Evolutionary conservation across 495 filamentous ascomycete species (phyloP), one percentile per base, ranked within the genome.

Genomic region (Diplogelasinospora grovesii): DNA sequence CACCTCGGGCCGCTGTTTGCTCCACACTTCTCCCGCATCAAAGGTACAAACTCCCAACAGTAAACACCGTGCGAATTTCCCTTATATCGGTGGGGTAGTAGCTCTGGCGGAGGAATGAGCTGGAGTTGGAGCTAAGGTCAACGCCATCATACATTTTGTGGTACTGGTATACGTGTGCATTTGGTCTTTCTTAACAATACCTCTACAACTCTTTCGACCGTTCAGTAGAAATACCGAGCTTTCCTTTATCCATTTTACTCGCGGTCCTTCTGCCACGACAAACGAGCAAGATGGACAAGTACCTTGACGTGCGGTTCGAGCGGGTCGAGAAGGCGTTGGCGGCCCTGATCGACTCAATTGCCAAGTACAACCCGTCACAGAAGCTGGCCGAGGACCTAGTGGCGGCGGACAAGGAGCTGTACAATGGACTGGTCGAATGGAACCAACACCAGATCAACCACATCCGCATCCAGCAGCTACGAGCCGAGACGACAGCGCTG

Each of bases 301-400:
- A 74, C 36, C 63, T 86, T 20, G 71, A 78, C 40, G 42, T 46
- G 10, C 75, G 75, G 43, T 83, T 87, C 48, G 72, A 82, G 48
- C 76, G 80, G 37, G 65, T 89, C 27, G 83, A 86, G 52, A 71
- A 73, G 40, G 78, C 81, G 4, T 66, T 90, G 19, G 67, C 69
- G 9, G 71, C 61, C 7, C 70, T 90, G 8, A 76, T 86, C 50
- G 81, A 84, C 54, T 86, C 84, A 2, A 83, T 90, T 28, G 65
- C 81, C 7, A 79, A 85, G 41, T 88, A 86, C 72, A 84, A 85
- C 47, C 85, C 85, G 21, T 82, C 78, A 8, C 61, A 74, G 4
- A 54, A 63, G 20, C 72, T 78, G 18, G 83, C 83, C 4, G 61
- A 70, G 16, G 76, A 83, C 22, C 73, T 90, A 14, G 63, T 81